Conservation (phyloP, 805 yeast genomes). For the Yarrowia divulgata region DNA sequence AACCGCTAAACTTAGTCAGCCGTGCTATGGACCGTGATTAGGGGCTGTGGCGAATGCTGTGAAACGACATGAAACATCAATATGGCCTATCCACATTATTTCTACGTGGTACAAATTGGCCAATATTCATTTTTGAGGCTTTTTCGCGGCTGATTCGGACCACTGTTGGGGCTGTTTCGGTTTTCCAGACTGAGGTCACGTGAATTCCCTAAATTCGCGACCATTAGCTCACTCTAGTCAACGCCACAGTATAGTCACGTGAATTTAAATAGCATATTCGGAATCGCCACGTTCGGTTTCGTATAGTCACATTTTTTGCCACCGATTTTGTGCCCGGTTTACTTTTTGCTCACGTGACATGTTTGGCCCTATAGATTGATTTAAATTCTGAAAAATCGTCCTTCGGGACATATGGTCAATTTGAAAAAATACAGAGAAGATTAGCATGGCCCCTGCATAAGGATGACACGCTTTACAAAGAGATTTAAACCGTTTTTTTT, state of each 20-base stretch:
- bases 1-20: constrained; percentile 1
- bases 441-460: constrained; percentile 99
- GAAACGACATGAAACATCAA: no score
- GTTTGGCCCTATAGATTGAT: constrained; percentile 1
- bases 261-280: background rate
- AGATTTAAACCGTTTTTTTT: constrained; percentile 90
- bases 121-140: no score
- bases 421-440: constrained; percentile 99
- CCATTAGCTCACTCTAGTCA: background rate
- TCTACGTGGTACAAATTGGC: no score
- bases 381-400: constrained; percentile 47
- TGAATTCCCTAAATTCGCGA: background rate
- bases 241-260: background rate
- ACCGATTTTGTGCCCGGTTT: no score
- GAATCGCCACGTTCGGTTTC: background rate
- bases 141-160: no score
- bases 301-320: background rate
- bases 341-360: constrained; percentile 1
- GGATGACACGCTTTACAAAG: constrained; percentile 99
- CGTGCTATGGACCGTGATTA: background rate
- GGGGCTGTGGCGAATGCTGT: no score
- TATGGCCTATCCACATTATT: no score
- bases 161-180: no score
- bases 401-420: constrained; percentile 97
- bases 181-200: background rate